These are phyloP conservation scores for Rhizopogon parksii DNA, from an alignment of 1,284 basidiomycete species.

Conservation along the genomic window DNA sequence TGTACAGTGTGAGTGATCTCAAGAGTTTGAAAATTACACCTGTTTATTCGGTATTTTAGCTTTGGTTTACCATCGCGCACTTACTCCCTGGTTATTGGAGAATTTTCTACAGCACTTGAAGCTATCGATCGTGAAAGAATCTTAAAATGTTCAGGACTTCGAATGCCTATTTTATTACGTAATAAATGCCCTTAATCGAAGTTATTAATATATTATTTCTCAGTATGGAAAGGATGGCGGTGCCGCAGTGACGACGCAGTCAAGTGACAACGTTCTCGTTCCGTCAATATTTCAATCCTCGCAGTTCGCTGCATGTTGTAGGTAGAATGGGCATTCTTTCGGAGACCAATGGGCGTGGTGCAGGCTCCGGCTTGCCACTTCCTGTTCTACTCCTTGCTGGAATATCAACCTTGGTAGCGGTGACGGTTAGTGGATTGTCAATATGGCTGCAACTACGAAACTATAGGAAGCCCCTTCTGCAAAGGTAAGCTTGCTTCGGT, in stretches of 20 bases:
- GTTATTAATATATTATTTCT: no score
- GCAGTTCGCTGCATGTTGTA: neutral
- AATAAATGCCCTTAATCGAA: neutral
- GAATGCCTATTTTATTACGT: neutral
- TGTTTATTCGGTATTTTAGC: constrained; percentile 9
- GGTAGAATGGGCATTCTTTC: constrained; percentile 16
- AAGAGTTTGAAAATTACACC: neutral
- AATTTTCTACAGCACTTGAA: constrained; percentile 20
- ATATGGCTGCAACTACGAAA: constrained; percentile 89
- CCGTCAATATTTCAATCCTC: neutral
- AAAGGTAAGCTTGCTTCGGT: constrained; percentile 44
- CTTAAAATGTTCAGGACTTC: no score
- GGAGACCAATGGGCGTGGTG: constrained; percentile 29
- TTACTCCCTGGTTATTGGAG: constrained; percentile 29
- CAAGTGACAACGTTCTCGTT: neutral
- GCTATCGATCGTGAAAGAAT: constrained; percentile 4
- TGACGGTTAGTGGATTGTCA: constrained; percentile 73
- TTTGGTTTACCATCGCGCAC: constrained; percentile 29
- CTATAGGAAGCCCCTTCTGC: constrained; percentile 77
- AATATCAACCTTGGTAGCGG: constrained; percentile 61
- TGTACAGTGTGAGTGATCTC: constrained; percentile 25
- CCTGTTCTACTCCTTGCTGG: constrained; percentile 60
- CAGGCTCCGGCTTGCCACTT: constrained; percentile 45
- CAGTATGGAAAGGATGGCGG: neutral
- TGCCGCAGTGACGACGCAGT: neutral